A percentile compares a stretch with the other conserved stretches of the same genome.
Conservation (phyloP, 2,329 filamentous ascomycete species). For the Claviceps sp. region DNA sequence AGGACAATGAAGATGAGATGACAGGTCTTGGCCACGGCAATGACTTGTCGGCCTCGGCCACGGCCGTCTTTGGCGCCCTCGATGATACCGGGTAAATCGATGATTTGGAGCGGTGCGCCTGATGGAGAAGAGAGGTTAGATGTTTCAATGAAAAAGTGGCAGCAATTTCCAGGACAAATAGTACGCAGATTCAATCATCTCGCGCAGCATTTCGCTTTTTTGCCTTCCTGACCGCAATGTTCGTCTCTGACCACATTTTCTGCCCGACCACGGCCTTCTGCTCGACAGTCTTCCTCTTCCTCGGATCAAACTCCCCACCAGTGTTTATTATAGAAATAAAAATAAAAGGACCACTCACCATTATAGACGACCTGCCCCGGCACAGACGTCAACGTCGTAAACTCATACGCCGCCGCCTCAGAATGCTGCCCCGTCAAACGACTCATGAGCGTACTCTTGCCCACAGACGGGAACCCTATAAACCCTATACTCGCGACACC, state of each 20-base stretch:
- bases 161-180: too few species aligned
- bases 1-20: slow-evolving; percentile 97
- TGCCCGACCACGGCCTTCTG: too few species aligned
- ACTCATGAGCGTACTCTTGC: slow-evolving; percentile 97
- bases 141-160: too few species aligned
- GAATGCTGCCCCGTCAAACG: slow-evolving; percentile 90
- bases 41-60: slow-evolving; percentile 93
- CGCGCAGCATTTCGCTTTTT: too few species aligned
- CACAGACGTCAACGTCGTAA: slow-evolving; percentile 94
- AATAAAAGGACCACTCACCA: slow-evolving; percentile 28
- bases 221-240: too few species aligned
- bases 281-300: not conserved
- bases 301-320: not conserved
- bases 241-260: too few species aligned
- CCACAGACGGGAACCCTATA: slow-evolving; percentile 95
- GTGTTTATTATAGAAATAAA: not conserved
- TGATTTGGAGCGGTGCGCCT: slow-evolving; percentile 91
- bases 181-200: too few species aligned
- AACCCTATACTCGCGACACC: slow-evolving; percentile 96
- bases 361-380: slow-evolving; percentile 95
- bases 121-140: not conserved
- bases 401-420: slow-evolving; percentile 94
- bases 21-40: slow-evolving; percentile 97
- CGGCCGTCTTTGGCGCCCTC: slow-evolving; percentile 97
- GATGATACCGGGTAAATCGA: slow-evolving; percentile 97